These are phyloP conservation scores for Plectranthus barbatus DNA, from an alignment of 257 asterid species.

Conservation along the genomic window DNA sequence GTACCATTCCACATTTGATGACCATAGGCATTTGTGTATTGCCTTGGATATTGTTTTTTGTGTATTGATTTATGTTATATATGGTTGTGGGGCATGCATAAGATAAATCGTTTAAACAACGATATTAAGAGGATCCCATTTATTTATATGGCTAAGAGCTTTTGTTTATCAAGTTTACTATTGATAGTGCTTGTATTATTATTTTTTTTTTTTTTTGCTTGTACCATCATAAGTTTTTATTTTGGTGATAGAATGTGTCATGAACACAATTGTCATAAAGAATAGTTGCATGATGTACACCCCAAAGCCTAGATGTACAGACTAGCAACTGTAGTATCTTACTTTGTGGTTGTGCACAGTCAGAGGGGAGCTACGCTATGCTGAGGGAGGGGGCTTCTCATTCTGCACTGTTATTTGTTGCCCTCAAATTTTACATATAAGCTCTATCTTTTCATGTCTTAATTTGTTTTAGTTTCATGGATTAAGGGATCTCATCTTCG, in stretches of 20 bases:
- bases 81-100: background rate
- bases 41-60: constrained; percentile 2
- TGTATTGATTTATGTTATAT: background rate
- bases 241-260: background rate
- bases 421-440: background rate
- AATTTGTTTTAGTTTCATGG: constrained; percentile 1
- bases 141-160: background rate
- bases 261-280: background rate
- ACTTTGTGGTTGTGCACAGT: no score
- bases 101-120: background rate
- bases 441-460: background rate
- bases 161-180: background rate
- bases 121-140: background rate
- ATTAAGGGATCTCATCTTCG: constrained; percentile 73
- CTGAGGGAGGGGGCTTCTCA: background rate
- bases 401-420: background rate
- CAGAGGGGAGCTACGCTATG: no score
- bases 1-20: constrained; percentile 21
- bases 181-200: background rate
- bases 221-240: background rate
- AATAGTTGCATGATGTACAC: background rate
- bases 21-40: constrained; percentile 5
- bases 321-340: background rate
- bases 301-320: background rate
- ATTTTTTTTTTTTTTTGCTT: background rate